Conservation (phyloP, 352 stramenopile genomes). For the Phytophthora fragariae region DNA sequence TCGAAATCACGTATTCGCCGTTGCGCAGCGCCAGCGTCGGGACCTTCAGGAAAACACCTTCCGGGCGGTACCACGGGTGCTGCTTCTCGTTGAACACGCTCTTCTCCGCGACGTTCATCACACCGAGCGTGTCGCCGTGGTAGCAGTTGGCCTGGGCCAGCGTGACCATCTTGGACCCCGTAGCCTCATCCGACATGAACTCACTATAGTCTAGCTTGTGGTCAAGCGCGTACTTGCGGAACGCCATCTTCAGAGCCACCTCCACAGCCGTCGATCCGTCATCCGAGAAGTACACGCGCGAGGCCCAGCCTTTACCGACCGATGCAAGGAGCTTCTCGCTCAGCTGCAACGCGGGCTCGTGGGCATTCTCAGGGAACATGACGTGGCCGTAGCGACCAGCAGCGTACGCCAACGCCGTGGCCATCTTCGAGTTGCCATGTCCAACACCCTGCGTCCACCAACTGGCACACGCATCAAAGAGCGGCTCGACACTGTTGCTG, state of each 20-base stretch:
- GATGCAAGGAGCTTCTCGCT: slow-evolving; percentile 80
- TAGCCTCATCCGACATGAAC: slow-evolving; percentile 40
- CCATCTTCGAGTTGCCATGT: slow-evolving; percentile 91
- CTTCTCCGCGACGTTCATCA: slow-evolving; percentile 92
- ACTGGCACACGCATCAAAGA: slow-evolving; percentile 92
- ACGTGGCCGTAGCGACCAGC: slow-evolving; percentile 92
- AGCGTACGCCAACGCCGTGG: slow-evolving; percentile 87
- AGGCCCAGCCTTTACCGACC: slow-evolving; percentile 86
- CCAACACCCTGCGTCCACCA: slow-evolving; percentile 95
- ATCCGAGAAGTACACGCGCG: slow-evolving; percentile 92
- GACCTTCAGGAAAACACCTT: slow-evolving; percentile 83
- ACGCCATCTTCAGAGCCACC: slow-evolving; percentile 93
- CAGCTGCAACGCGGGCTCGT: slow-evolving; percentile 86
- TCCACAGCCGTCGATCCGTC: slow-evolving; percentile 93
- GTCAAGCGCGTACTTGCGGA: slow-evolving; percentile 85
- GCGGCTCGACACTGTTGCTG: slow-evolving; percentile 63
- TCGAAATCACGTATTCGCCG: slow-evolving; percentile 62
- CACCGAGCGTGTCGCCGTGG: slow-evolving; percentile 92
- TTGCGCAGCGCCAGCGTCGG: slow-evolving; percentile 75
- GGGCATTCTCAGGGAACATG: slow-evolving; percentile 93
- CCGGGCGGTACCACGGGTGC: slow-evolving; percentile 92
- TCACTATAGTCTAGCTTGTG: slow-evolving; percentile 68
- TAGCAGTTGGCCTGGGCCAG: slow-evolving; percentile 92
- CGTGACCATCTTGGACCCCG: slow-evolving; percentile 68
- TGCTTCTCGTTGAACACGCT: slow-evolving; percentile 93